These are phyloP conservation scores for Croton setiger DNA, from an alignment of 441 rosid species.

Conservation along the genomic window DNA sequence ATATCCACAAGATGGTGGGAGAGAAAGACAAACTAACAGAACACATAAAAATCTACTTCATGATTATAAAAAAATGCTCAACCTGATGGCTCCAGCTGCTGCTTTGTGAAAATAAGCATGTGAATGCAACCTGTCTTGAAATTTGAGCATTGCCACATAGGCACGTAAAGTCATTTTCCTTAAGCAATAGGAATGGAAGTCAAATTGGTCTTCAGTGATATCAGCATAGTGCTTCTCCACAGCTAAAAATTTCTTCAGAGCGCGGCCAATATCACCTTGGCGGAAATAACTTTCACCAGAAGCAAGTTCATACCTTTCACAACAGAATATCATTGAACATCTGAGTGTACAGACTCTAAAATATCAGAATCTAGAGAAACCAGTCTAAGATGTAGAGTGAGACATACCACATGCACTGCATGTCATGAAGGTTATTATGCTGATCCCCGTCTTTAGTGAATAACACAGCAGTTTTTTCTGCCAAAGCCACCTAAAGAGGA, in stretches of 20 bases:
- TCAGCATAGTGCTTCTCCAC: constrained; percentile 99
- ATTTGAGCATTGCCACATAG: constrained; percentile 97
- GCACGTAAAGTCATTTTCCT: constrained; percentile 98
- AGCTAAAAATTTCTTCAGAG: constrained; percentile 88
- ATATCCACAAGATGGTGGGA: not conserved
- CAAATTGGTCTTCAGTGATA: constrained; percentile 98
- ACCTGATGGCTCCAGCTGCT: constrained; percentile 97
- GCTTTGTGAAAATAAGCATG: constrained; percentile 96
- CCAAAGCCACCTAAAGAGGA: constrained; percentile 63
- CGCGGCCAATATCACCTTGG: constrained; percentile 96
- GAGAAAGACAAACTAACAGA: not conserved
- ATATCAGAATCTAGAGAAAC: constrained; percentile 4
- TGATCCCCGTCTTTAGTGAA: constrained; percentile 99
- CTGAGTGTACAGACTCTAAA: constrained; percentile 16
- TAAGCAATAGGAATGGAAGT: constrained; percentile 98
- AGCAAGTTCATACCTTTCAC: constrained; percentile 96
- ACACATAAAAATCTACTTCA: constrained; percentile 1
- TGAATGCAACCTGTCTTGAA: constrained; percentile 96
- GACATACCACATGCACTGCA: constrained; percentile 99
- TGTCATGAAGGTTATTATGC: constrained; percentile 98
- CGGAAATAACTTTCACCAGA: constrained; percentile 98
- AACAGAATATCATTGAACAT: constrained; percentile 19
- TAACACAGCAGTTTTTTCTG: constrained; percentile 94
- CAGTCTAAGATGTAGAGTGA: constrained; percentile 21
- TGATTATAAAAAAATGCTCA: constrained; percentile 20